These are phyloP conservation scores for Sugiyamaella xylanicola DNA, from an alignment of 1,139 yeast species.

Conservation along the genomic window DNA sequence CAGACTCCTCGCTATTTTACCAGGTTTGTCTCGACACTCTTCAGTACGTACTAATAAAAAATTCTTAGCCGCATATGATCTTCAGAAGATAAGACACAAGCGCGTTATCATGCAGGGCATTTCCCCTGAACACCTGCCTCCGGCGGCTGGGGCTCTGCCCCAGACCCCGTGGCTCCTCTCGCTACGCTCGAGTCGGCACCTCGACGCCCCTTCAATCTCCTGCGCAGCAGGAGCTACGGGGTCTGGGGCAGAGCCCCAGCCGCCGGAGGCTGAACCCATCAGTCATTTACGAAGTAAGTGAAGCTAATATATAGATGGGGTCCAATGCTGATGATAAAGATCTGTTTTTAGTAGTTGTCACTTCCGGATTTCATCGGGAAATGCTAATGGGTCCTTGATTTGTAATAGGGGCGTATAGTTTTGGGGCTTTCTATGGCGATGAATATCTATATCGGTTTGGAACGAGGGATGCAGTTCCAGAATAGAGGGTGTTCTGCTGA, in stretches of 20 bases:
- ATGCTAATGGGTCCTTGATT: neutral
- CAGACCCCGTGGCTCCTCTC: neutral
- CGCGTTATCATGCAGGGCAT: neutral
- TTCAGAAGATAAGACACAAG: conserved; percentile 3
- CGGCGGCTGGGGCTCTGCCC: neutral
- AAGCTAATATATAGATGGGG: no score
- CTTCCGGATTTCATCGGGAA: no score
- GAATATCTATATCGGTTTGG: neutral
- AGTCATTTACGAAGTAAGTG: no score
- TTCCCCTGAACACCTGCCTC: neutral
- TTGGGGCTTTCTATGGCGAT: neutral
- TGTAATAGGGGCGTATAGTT: neutral
- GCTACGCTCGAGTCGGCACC: neutral
- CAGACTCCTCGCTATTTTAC: no score
- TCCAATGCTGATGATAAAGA: no score
- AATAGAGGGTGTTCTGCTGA: conserved; percentile 17
- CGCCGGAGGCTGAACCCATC: neutral
- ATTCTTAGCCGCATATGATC: neutral
- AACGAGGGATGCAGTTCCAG: conserved; percentile 11
- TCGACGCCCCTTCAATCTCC: neutral
- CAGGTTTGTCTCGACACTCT: no score
- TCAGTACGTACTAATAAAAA: neutral
- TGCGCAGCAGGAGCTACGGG: neutral
- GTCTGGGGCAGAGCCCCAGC: neutral
- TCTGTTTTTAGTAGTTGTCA: no score